Conservation (phyloP, 768 basidiomycete species). For the Boletus fagicola region DNA sequence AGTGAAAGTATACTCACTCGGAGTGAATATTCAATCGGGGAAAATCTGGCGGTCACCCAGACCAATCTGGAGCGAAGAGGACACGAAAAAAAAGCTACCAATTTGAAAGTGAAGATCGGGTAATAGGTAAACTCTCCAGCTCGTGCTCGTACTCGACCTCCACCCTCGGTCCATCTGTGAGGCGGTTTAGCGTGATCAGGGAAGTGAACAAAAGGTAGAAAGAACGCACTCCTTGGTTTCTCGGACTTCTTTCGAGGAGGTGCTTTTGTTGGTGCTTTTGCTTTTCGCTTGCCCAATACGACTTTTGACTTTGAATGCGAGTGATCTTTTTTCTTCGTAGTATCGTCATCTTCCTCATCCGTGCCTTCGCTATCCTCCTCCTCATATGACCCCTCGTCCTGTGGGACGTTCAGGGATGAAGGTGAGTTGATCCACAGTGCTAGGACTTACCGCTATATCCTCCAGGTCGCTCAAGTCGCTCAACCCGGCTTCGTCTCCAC, state of each 20-base stretch:
- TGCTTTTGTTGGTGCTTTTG: constrained; percentile 38
- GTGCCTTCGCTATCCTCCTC: constrained; percentile 46
- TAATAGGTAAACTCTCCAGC: constrained; percentile 63
- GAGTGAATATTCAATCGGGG: background rate
- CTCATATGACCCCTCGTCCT: constrained; percentile 38
- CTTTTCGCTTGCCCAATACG: constrained; percentile 69
- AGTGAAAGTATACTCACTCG: background rate
- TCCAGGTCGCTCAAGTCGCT: constrained; percentile 58
- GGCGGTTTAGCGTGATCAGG: constrained; percentile 13
- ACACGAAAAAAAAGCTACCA: constrained; percentile 41
- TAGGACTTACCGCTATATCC: constrained; percentile 55
- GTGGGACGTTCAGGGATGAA: constrained; percentile 20
- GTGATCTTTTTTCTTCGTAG: constrained; percentile 39
- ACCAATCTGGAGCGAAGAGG: background rate
- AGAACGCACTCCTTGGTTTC: constrained; percentile 59
- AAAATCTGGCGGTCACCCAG: background rate
- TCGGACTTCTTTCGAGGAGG: constrained; percentile 53
- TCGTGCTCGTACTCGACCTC: constrained; percentile 98
- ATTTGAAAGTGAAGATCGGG: constrained; percentile 49
- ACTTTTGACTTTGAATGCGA: constrained; percentile 40
- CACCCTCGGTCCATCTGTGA: constrained; percentile 70
- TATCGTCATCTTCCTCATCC: constrained; percentile 39
- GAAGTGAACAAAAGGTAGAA: background rate
- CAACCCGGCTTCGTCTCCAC: constrained; percentile 45
- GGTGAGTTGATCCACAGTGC: background rate